A percentile compares a stretch with the other conserved stretches of the same genome.
Evolutionary conservation across 768 basidiomycete species (phyloP).

Genomic region (Pleurotus ostreatus): DNA sequence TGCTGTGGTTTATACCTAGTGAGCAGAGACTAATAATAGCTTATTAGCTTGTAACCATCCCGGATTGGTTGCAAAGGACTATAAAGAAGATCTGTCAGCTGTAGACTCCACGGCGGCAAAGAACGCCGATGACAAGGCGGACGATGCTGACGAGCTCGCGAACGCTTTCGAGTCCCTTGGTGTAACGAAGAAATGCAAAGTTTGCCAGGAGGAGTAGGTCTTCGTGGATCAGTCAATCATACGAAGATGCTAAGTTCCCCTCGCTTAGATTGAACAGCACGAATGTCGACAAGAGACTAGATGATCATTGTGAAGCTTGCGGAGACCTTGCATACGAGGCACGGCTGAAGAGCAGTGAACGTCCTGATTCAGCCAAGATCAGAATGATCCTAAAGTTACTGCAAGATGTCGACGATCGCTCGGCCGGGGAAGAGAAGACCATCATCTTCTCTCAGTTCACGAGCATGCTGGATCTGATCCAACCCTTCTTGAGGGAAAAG

Average conservation of each 20-base stretch:
- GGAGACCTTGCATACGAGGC: slow-evolving; percentile 46
- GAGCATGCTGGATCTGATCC: slow-evolving; percentile 77
- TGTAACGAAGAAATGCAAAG: slow-evolving; percentile 69
- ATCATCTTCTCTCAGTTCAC: slow-evolving; percentile 97
- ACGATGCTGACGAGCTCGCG: slow-evolving; percentile 71
- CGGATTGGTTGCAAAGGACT: slow-evolving; percentile 72
- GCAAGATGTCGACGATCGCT: slow-evolving; percentile 53
- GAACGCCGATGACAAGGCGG: slow-evolving; percentile 47
- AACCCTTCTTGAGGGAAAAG: slow-evolving; percentile 72
- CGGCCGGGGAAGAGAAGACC: slow-evolving; percentile 74
- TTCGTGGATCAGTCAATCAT: background rate
- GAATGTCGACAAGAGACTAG: slow-evolving; percentile 27
- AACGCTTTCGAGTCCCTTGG: slow-evolving; percentile 68
- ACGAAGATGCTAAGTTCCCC: background rate
- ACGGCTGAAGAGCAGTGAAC: slow-evolving; percentile 32
- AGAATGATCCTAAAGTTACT: slow-evolving; percentile 77
- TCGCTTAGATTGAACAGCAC: background rate
- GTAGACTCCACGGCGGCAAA: slow-evolving; percentile 60
- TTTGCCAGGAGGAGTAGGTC: slow-evolving; percentile 71
- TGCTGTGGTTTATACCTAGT: background rate
- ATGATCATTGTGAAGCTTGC: slow-evolving; percentile 59
- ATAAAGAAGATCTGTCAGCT: slow-evolving; percentile 70
- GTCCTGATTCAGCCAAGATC: slow-evolving; percentile 82
- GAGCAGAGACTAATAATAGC: background rate
- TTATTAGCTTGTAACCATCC: slow-evolving; percentile 86